These are phyloP conservation scores for Solanum piurae DNA, from an alignment of 257 asterid genomes.

Conservation along the genomic window DNA sequence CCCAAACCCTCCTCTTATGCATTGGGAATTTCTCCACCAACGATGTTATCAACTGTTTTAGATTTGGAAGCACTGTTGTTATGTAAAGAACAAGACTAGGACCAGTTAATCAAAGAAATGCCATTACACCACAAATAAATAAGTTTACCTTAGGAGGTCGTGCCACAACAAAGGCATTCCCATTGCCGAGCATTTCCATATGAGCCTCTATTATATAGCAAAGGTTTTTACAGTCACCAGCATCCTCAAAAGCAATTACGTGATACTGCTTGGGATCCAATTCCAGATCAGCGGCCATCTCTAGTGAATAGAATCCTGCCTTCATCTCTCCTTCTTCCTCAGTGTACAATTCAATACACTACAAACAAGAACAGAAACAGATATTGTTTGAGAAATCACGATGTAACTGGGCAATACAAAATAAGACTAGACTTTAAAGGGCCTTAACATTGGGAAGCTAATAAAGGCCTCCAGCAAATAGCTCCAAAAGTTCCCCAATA, in stretches of 20 bases:
- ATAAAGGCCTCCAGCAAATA: not conserved
- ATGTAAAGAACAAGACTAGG: not conserved
- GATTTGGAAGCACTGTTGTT: not conserved
- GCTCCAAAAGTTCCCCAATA: not conserved
- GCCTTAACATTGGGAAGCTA: not conserved
- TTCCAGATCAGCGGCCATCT: conserved; percentile 94
- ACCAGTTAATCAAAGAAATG: not conserved
- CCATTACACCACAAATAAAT: not conserved
- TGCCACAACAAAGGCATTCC: conserved; percentile 78
- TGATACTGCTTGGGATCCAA: conserved; percentile 86
- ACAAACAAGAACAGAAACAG: conserved; percentile 10
- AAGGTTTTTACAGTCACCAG: conserved; percentile 79
- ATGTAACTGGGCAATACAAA: not conserved
- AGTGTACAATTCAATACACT: conserved; percentile 87
- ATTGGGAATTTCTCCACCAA: not conserved
- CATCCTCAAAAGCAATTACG: conserved; percentile 82
- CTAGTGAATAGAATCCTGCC: conserved; percentile 85
- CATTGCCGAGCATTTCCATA: conserved; percentile 78
- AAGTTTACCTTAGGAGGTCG: conserved; percentile 78
- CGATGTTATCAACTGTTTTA: not conserved
- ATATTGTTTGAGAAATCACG: not conserved
- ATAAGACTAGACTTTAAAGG: not conserved
- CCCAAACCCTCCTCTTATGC: not conserved
- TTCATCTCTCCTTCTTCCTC: conserved; percentile 58
- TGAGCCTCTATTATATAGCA: conserved; percentile 81